phyloP scores from a whole-genome alignment of 73 alveolate species.

The Vitrella brassicaformis region DNA sequence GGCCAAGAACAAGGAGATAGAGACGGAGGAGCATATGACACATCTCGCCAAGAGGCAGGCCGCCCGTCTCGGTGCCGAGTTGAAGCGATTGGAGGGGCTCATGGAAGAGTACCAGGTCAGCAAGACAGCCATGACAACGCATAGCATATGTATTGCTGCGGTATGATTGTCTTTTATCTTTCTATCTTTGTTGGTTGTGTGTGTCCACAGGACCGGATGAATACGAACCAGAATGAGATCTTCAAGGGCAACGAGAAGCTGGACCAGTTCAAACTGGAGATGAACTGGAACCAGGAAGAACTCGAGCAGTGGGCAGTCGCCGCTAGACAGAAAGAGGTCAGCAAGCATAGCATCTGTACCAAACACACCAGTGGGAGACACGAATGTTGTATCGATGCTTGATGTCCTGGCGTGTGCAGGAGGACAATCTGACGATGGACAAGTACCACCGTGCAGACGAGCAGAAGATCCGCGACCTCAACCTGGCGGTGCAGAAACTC shows the following conservation, averaged over 20 bases:
- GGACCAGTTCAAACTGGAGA: slow-evolving; percentile 94
- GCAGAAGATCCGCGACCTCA: slow-evolving; percentile 92
- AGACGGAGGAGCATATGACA: slow-evolving; percentile 85
- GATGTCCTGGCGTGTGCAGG: slow-evolving; percentile 23
- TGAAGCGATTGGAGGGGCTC: slow-evolving; percentile 57
- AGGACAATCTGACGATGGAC: slow-evolving; percentile 94
- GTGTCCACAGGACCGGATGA: slow-evolving; percentile 76
- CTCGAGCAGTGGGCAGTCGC: slow-evolving; percentile 99
- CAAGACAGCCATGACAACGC: too few species aligned
- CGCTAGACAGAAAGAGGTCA: slow-evolving; percentile 55
- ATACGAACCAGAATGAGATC: slow-evolving; percentile 81
- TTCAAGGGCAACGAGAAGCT: slow-evolving; percentile 92
- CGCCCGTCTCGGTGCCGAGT: slow-evolving; percentile 69
- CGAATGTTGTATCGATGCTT: too few species aligned
- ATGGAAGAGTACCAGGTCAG: slow-evolving; percentile 19
- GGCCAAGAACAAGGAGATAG: slow-evolving; percentile 60
- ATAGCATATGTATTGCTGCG: too few species aligned
- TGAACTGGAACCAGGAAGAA: slow-evolving; percentile 99
- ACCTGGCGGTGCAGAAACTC: slow-evolving; percentile 62
- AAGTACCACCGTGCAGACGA: slow-evolving; percentile 98
- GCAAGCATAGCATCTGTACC: too few species aligned
- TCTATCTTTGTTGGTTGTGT: not conserved
- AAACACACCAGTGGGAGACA: too few species aligned
- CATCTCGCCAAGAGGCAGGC: slow-evolving; percentile 71
- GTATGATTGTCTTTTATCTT: not conserved